These are phyloP conservation scores for Leccinum fuscescens DNA, from an alignment of 1,284 basidiomycete species.

Conservation along the genomic window DNA sequence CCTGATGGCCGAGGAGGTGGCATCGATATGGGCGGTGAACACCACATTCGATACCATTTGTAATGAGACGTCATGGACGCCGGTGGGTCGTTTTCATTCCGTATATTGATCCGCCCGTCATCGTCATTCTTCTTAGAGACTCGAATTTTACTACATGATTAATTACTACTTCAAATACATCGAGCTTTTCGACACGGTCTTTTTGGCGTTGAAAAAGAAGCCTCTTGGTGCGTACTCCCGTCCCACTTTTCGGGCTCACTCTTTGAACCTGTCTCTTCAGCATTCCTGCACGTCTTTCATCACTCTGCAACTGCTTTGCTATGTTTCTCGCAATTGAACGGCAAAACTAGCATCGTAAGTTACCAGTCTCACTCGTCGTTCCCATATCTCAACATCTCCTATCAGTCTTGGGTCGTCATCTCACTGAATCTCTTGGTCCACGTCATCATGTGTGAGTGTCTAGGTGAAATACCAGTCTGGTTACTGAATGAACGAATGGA, in stretches of 20 bases:
- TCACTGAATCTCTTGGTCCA: slow-evolving; percentile 91
- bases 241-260: background rate
- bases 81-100: slow-evolving; percentile 49
- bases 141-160: slow-evolving; percentile 95
- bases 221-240: slow-evolving; percentile 68
- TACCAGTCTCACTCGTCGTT: background rate
- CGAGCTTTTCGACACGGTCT: slow-evolving; percentile 93
- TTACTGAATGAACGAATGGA: slow-evolving; percentile 5
- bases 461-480: background rate
- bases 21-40: slow-evolving; percentile 71
- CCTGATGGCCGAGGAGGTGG: slow-evolving; percentile 88
- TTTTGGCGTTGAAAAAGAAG: slow-evolving; percentile 98
- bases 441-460: slow-evolving; percentile 91
- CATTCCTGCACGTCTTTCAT: slow-evolving; percentile 98
- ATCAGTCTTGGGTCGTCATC: slow-evolving; percentile 95
- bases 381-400: slow-evolving; percentile 8
- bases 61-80: slow-evolving; percentile 76
- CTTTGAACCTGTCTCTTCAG: slow-evolving; percentile 40
- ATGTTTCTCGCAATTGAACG: slow-evolving; percentile 93
- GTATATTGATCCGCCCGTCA: slow-evolving; percentile 1
- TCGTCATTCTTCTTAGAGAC: slow-evolving; percentile 46
- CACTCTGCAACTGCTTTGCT: slow-evolving; percentile 97
- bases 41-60: slow-evolving; percentile 83
- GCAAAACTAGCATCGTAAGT: slow-evolving; percentile 84
- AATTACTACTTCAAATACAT: slow-evolving; percentile 98